Percentiles rank a stretch among this genome's conserved stretches.
Evolutionary conservation across 2,329 filamentous ascomycete genomes (phyloP).

Genomic region (Paraphoma chrysanthemicola): DNA sequence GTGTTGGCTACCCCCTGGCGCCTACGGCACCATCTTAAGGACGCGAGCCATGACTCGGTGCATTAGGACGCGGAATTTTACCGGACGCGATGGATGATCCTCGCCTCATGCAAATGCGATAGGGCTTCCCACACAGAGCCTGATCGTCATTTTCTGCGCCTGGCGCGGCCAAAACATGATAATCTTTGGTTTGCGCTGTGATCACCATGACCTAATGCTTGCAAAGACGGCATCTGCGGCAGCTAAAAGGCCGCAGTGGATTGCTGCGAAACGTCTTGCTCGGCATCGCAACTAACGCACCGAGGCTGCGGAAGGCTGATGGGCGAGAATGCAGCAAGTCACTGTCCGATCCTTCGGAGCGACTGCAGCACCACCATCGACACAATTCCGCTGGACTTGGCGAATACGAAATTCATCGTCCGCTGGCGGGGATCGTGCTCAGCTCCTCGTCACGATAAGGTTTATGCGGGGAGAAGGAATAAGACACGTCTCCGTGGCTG

Average conservation of each 20-base stretch:
- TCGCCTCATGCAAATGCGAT: slow-evolving; percentile 15
- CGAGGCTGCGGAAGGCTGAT: slow-evolving; percentile 14
- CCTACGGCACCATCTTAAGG: slow-evolving; percentile 32
- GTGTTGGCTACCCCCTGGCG: slow-evolving; percentile 32
- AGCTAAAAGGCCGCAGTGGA: slow-evolving; percentile 8
- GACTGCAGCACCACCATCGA: no score
- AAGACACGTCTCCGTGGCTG: not conserved
- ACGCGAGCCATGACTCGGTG: slow-evolving; percentile 35
- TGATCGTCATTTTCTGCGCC: slow-evolving; percentile 16
- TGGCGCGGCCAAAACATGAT: slow-evolving; percentile 10
- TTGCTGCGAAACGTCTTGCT: not conserved
- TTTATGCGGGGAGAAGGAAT: slow-evolving; percentile 5
- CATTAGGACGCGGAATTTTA: slow-evolving; percentile 20
- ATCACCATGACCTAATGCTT: slow-evolving; percentile 25
- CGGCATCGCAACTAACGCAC: slow-evolving; percentile 14
- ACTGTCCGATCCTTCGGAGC: not conserved
- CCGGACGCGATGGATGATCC: slow-evolving; percentile 31
- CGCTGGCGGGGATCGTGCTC: slow-evolving; percentile 3
- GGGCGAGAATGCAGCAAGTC: not conserved
- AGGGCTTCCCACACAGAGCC: slow-evolving; percentile 11
- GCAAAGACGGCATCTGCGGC: slow-evolving; percentile 26
- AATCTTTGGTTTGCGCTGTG: not conserved
- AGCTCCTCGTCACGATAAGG: not conserved
- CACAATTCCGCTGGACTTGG: slow-evolving; percentile 13
- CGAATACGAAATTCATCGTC: slow-evolving; percentile 7